Evolutionary conservation across 805 yeast genomes (phyloP).

Genomic region (Schwanniomyces pseudopolymorphus): DNA sequence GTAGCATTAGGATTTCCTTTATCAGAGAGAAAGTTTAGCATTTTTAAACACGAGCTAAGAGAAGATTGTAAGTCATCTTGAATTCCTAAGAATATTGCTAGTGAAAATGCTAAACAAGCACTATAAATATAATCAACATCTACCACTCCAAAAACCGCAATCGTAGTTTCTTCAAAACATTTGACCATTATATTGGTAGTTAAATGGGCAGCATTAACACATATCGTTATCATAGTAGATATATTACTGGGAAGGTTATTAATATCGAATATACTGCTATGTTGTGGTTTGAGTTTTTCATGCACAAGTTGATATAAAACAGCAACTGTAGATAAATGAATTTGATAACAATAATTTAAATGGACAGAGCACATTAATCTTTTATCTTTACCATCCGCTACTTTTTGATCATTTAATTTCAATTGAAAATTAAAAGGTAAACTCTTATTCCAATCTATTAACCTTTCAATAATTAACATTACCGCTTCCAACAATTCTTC

Average conservation of each 20-base stretch:
- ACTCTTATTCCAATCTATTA: conserved; percentile 1
- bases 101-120: not conserved
- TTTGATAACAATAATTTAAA: conserved; percentile 1
- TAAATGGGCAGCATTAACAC: conserved; percentile 2
- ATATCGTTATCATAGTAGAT: not conserved
- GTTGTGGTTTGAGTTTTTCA: not conserved
- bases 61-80: not conserved
- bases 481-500: not conserved
- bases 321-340: conserved; percentile 3
- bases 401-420: not conserved
- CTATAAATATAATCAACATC: not conserved
- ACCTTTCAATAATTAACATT: not conserved
- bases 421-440: conserved; percentile 1
- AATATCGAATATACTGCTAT: not conserved
- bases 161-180: conserved; percentile 1
- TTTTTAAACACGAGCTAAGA: not conserved
- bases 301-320: conserved; percentile 1
- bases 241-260: not conserved
- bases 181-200: conserved; percentile 2
- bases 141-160: conserved; percentile 2
- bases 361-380: conserved; percentile 3
- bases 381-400: not conserved
- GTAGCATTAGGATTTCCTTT: conserved; percentile 1
- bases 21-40: not conserved
- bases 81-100: not conserved